These are phyloP conservation scores for Alternaria sp. DNA, from an alignment of 2,329 filamentous ascomycete species.

Conservation along the genomic window DNA sequence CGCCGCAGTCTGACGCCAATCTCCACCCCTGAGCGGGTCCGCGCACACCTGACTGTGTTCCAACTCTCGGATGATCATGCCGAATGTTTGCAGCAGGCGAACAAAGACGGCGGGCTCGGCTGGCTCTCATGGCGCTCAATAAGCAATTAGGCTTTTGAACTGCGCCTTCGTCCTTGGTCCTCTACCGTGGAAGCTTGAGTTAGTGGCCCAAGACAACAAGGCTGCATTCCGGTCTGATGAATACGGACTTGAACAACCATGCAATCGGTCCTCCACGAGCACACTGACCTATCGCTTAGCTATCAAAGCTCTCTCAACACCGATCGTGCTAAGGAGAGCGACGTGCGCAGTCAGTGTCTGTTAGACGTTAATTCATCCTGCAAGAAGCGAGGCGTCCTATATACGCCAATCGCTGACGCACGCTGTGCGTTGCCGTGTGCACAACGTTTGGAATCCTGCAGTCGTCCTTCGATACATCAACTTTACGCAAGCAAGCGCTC, in stretches of 20 bases:
- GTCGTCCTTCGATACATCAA: conserved; percentile 32
- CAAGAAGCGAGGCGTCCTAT: conserved; percentile 14
- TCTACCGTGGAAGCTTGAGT: conserved; percentile 8
- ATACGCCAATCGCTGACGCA: conserved; percentile 18
- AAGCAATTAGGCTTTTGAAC: conserved; percentile 11
- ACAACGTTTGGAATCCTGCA: conserved; percentile 34
- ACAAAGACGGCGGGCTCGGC: conserved; percentile 5
- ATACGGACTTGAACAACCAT: conserved; percentile 6
- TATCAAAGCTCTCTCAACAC: conserved; percentile 6
- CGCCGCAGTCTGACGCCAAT: conserved; percentile 13
- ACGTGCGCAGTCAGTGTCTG: conserved; percentile 3
- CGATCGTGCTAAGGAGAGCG: conserved; percentile 1
- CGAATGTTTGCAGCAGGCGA: conserved; percentile 11
- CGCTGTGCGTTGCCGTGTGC: conserved; percentile 15
- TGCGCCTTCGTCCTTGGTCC: conserved; percentile 9
- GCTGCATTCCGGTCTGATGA: conserved; percentile 10
- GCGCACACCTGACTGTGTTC: conserved; percentile 15
- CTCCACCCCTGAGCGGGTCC: conserved; percentile 15
- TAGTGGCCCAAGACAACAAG: conserved; percentile 13
- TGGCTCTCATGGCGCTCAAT: conserved; percentile 3
- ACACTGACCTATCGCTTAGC: conserved; percentile 8
- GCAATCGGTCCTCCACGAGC: conserved; percentile 5
- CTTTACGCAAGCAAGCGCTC: conserved; percentile 23
- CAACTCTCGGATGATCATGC: conserved; percentile 16
- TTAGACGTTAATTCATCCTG: conserved; percentile 16